Evolutionary conservation across 371 early-diverging fungal species (phyloP), one percentile per base, ranked within the genome.

Genomic region (Mortierella sp.): DNA sequence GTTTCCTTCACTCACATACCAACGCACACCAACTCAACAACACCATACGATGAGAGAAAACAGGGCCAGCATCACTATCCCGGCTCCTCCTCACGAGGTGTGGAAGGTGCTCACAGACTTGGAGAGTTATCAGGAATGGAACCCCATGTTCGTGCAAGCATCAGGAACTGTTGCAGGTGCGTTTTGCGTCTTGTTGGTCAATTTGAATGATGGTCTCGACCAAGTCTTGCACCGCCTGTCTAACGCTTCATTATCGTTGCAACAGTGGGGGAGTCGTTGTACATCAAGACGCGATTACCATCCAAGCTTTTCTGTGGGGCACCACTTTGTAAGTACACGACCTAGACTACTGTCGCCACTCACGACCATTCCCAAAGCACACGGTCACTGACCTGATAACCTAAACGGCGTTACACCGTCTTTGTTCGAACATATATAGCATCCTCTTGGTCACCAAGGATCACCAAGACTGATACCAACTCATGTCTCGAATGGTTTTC

Each of bases 101-200:
- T 74, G 76, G 76, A 43, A 61, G 30, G 70, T 69, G 26, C 58
- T 74, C 16, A 61, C 62, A 18, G 76, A 74, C 43, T 31, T 74
- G 28, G 51, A 50, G 7, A 54, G 48, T 52, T 74, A 74, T 26
- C 54, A 55, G 21, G 66, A 74, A 31, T 74, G 76, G 76, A 74
- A 74, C 34, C 76, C 76, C 0, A 39, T 74, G 51, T 50, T 74
- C 41, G 57, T 61, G 7, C 48, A 61, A 13, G 70, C 65, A 38
- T 61, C 59, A 13, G 76, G 76, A 45, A 69, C 51, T 24, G 18
- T 69, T 18, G 66, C 42, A 42, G 42, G 42, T 42, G n/a, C n/a
- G n/a, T n/a, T n/a, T n/a, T n/a, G n/a, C n/a, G n/a, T n/a, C n/a
- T n/a, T n/a, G n/a, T n/a, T n/a, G n/a, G n/a, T n/a, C n/a, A n/a